Evolutionary conservation across 2,329 filamentous ascomycete genomes (phyloP).

Genomic region (Fusarium bactridioides): DNA sequence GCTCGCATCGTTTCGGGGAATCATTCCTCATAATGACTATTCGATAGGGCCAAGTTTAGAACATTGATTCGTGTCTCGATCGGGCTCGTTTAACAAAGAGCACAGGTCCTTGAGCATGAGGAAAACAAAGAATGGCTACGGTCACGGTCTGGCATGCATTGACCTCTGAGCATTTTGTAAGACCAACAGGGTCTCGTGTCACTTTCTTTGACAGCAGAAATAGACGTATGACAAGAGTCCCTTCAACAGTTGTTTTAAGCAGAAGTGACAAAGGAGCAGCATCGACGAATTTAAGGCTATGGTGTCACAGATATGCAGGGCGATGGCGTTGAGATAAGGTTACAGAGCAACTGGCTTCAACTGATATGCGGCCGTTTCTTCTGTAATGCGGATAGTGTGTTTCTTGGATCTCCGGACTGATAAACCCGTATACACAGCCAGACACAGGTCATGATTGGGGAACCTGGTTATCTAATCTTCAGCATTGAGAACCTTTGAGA

Average conservation of each 20-base stretch:
- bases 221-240: slow-evolving; percentile 4
- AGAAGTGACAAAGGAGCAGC: slow-evolving; percentile 18
- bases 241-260: not conserved
- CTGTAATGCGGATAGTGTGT: slow-evolving; percentile 34
- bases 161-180: not conserved
- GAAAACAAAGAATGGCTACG: slow-evolving; percentile 15
- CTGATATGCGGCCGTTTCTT: slow-evolving; percentile 37
- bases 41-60: not conserved
- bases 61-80: not conserved
- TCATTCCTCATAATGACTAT: not conserved
- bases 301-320: slow-evolving; percentile 26
- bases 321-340: slow-evolving; percentile 35
- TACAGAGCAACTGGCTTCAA: slow-evolving; percentile 20
- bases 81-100: slow-evolving; percentile 17
- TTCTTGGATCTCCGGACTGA: slow-evolving; percentile 35
- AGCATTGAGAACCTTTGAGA: slow-evolving; percentile 27
- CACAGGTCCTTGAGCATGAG: not conserved
- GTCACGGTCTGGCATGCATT: slow-evolving; percentile 4
- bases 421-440: slow-evolving; percentile 28
- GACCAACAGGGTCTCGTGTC: not conserved
- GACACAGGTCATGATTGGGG: slow-evolving; percentile 37
- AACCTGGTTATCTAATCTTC: slow-evolving; percentile 39
- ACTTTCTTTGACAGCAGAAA: slow-evolving; percentile 30
- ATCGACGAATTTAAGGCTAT: slow-evolving; percentile 32
- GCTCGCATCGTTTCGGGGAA: not conserved